Evolutionary conservation across 2,329 filamentous ascomycete genomes (phyloP).

Genomic region (Graphiopsis chlorocephala): DNA sequence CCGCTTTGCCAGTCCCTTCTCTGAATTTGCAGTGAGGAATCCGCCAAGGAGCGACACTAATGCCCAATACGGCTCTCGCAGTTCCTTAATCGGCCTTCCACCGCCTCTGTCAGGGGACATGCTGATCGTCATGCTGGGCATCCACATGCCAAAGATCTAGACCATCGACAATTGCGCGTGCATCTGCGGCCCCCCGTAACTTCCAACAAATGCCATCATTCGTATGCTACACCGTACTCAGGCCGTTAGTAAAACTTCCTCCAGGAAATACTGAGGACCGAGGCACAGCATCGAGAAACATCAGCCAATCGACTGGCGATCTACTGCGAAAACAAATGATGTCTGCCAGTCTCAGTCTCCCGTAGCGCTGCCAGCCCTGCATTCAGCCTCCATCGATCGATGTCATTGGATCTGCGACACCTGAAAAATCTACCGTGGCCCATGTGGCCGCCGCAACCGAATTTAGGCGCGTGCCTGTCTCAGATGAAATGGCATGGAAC

Average conservation of each 20-base stretch:
- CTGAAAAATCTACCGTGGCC: slow-evolving; percentile 1
- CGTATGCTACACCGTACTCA: neutral
- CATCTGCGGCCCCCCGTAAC: neutral
- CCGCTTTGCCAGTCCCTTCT: neutral
- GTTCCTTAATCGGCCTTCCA: neutral
- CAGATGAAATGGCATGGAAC: slow-evolving; percentile 4
- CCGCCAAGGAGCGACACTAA: neutral
- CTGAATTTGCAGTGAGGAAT: neutral
- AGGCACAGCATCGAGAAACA: neutral
- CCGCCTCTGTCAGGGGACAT: neutral
- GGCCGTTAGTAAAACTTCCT: neutral
- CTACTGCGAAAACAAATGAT: neutral
- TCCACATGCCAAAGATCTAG: neutral
- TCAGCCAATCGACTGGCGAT: neutral
- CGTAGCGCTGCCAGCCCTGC: neutral
- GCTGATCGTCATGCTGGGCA: neutral
- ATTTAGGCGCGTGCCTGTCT: neutral
- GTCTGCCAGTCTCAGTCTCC: neutral
- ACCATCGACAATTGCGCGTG: slow-evolving; percentile 1
- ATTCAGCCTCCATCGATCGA: neutral
- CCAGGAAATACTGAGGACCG: neutral
- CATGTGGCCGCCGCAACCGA: neutral
- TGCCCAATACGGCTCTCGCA: neutral
- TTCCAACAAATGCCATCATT: neutral
- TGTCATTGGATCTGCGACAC: slow-evolving; percentile 9